Conservation (phyloP, 805 yeast genomes). For the Starmerella floricola region DNA sequence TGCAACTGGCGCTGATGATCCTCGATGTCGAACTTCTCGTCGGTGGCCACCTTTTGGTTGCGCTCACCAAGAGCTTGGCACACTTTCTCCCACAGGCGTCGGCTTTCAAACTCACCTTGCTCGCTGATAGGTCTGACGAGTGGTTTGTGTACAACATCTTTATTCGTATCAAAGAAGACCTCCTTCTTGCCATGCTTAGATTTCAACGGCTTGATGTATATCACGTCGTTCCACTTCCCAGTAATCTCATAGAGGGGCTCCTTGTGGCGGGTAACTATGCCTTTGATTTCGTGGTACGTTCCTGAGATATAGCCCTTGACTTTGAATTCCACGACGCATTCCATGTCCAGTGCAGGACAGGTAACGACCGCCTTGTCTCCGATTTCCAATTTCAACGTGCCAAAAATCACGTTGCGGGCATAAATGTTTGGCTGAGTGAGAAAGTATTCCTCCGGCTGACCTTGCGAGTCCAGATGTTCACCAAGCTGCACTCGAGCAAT, state of each 20-base stretch:
- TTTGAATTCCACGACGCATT: slow-evolving; percentile 82
- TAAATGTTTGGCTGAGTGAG: slow-evolving; percentile 94
- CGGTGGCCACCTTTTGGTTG: slow-evolving; percentile 75
- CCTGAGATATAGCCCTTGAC: slow-evolving; percentile 92
- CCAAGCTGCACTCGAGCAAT: slow-evolving; percentile 45
- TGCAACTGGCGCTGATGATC: slow-evolving; percentile 70
- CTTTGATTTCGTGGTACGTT: slow-evolving; percentile 78
- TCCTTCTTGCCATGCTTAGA: slow-evolving; percentile 35
- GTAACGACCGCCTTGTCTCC: slow-evolving; percentile 82
- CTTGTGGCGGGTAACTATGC: slow-evolving; percentile 47
- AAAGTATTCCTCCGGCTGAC: slow-evolving; percentile 52
- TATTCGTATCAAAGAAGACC: slow-evolving; percentile 44
- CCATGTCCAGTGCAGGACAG: slow-evolving; percentile 45
- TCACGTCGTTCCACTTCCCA: slow-evolving; percentile 90
- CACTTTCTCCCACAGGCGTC: slow-evolving; percentile 73
- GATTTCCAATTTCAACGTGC: slow-evolving; percentile 75
- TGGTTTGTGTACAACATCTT: slow-evolving; percentile 40
- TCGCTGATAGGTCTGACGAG: slow-evolving; percentile 63
- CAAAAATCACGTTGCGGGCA: slow-evolving; percentile 85
- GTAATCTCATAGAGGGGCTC: slow-evolving; percentile 51
- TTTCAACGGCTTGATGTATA: slow-evolving; percentile 47
- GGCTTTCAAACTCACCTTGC: slow-evolving; percentile 72
- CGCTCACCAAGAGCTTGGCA: slow-evolving; percentile 66
- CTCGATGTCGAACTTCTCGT: slow-evolving; percentile 77
- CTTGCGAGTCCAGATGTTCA: slow-evolving; percentile 39